Percentiles rank a stretch among this genome's conserved stretches.
Conservation (phyloP, 306 rosid genomes). For the Rubus idaeus region DNA sequence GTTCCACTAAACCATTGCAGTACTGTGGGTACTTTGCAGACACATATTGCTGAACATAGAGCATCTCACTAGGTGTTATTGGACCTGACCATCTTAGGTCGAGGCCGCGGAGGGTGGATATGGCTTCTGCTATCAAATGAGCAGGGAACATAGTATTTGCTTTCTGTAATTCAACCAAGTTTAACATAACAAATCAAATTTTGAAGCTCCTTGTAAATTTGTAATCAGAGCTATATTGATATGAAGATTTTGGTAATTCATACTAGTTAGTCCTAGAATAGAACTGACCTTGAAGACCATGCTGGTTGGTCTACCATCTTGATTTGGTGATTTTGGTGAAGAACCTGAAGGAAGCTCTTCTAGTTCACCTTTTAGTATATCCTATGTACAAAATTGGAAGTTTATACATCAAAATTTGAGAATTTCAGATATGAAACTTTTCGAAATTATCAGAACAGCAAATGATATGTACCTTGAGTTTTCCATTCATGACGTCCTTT, state of each 20-base stretch:
- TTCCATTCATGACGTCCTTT: conserved; percentile 24
- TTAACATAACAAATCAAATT: background rate
- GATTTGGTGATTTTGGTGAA: conserved; percentile 24
- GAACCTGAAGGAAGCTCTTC: conserved; percentile 27
- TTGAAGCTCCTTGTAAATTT: background rate
- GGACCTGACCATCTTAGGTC: conserved; percentile 94
- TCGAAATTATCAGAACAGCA: background rate
- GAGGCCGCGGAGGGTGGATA: conserved; percentile 63
- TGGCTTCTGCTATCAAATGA: conserved; percentile 76
- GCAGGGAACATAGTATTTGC: conserved; percentile 58
- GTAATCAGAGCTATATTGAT: background rate
- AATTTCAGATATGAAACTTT: background rate
- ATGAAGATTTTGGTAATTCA: background rate
- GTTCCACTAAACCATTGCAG: conserved; percentile 37
- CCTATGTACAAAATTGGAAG: conserved; percentile 12
- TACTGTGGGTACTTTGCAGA: conserved; percentile 85
- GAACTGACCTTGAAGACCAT: conserved; percentile 34
- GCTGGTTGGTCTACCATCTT: conserved; percentile 39
- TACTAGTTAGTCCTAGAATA: background rate
- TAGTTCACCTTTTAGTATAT: conserved; percentile 11
- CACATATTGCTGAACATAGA: conserved; percentile 78
- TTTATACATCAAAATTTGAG: background rate
- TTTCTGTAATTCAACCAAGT: conserved; percentile 39
- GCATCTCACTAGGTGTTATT: conserved; percentile 77
- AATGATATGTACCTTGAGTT: conserved; percentile 21